Percentiles rank a stretch among this genome's conserved stretches.
phyloP scores from a whole-genome alignment of 768 basidiomycete genomes.

The Rhizopogon roseolus region DNA sequence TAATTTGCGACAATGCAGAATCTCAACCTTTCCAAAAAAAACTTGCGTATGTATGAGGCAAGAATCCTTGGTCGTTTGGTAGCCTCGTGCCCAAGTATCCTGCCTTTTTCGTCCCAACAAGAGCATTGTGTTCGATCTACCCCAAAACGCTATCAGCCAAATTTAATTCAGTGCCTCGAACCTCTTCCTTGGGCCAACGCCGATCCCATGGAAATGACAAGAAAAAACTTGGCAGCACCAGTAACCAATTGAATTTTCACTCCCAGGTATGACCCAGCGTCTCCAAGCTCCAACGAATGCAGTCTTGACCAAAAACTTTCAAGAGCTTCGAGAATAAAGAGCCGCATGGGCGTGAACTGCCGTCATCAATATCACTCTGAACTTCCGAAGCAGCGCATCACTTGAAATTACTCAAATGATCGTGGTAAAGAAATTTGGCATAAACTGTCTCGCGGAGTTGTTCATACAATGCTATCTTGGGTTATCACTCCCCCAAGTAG shows the following conservation, averaged over 20 bases:
- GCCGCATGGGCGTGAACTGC: background rate
- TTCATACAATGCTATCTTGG: background rate
- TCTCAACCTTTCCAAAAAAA: background rate
- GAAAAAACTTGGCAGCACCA: background rate
- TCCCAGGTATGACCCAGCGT: background rate
- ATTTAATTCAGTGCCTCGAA: background rate
- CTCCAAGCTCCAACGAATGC: background rate
- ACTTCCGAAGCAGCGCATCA: background rate
- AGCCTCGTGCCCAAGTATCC: constrained; percentile 12
- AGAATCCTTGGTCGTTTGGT: background rate
- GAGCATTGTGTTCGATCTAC: constrained; percentile 10
- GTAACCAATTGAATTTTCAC: background rate
- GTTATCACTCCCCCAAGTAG: background rate
- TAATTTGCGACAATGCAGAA: background rate
- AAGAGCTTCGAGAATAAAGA: background rate
- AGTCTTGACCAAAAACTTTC: background rate
- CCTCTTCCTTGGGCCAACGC: background rate
- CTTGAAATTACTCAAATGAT: constrained; percentile 4
- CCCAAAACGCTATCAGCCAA: background rate
- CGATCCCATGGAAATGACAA: background rate
- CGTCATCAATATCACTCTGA: background rate
- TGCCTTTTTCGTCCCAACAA: constrained; percentile 21
- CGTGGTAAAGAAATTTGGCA: constrained; percentile 14
- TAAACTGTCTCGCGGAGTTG: constrained; percentile 24
- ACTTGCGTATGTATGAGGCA: no score